Evolutionary conservation across 2,329 filamentous ascomycete genomes (phyloP), one percentile per base, ranked within the genome.

Genomic region (Diplodia scrobiculata): DNA sequence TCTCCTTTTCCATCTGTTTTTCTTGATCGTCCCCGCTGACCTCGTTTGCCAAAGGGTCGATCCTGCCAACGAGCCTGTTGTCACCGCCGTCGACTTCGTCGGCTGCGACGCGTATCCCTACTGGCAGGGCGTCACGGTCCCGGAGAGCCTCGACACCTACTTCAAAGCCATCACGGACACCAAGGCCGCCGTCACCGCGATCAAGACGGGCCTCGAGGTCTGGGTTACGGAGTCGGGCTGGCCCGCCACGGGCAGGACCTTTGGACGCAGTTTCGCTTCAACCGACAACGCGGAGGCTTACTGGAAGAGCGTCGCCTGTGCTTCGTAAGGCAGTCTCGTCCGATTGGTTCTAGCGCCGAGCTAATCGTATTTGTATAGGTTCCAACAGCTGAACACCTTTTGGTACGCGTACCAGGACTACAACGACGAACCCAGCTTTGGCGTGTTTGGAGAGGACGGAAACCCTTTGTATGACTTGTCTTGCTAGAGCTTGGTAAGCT

Each of bases 381-480:
- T 92, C 68, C 86, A 84, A 72, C 78, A 81, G 68, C 84, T 87
- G 66, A 74, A 77, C 65, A 85, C 86, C 68, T 94, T 87, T 85
- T 94, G 90, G 88, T 92, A 88, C 80, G 91, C 86, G 62, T 84
- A 92, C 32, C 86, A 90, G 74, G 90, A 94, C 71, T 47, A 47
- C 58, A 84, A 83, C 4, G 86, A 88, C 38, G 85, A 81, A 78
- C 89, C 89, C 50, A 87, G 84, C 74, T 94, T 93, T 72, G 90
- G 90, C 66, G 80, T 93, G 70, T 80, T 90, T 66, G 86, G 86
- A 3, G 72, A 69, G 67, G 32, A 54, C n/a, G 73, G 76, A 1
- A 66, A 68, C 32, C 75, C 76, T 3, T 34, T 76, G 63, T 79
- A 74, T 47, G 73, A 77, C 66, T 66, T 78, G 45, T 72, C 75